Evolutionary conservation across 2,329 filamentous ascomycete genomes (phyloP).

Genomic region (Pleurostoma richardsiae): DNA sequence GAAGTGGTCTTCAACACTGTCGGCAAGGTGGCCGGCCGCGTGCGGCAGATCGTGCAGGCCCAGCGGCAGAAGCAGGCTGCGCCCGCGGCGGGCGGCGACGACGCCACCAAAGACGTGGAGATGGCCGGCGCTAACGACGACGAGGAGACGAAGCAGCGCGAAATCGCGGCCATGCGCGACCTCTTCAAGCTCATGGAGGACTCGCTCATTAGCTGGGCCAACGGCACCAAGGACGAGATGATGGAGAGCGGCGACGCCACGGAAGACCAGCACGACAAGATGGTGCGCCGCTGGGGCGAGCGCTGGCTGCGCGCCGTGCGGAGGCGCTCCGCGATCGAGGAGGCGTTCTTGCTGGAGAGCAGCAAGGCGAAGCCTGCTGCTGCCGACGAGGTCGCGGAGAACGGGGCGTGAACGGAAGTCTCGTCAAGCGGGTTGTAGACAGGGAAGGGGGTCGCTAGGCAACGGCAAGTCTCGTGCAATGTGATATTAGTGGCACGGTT

Average conservation of each 20-base stretch:
- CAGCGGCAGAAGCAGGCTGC: constrained; percentile 5
- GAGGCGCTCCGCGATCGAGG: constrained; percentile 79
- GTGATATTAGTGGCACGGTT: too few species aligned
- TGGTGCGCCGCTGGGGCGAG: constrained; percentile 75
- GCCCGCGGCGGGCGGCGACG: constrained; percentile 37
- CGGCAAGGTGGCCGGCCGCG: constrained; percentile 80
- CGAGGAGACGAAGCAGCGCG: constrained; percentile 62
- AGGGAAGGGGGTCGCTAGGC: too few species aligned
- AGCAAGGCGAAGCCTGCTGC: constrained; percentile 13
- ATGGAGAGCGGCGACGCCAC: constrained; percentile 52
- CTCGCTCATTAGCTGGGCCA: constrained; percentile 65
- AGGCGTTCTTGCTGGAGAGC: constrained; percentile 52
- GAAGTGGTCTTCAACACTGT: constrained; percentile 89
- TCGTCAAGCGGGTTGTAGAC: too few species aligned
- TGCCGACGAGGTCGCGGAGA: too few species aligned
- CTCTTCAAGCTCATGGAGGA: constrained; percentile 81
- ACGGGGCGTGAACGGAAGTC: too few species aligned
- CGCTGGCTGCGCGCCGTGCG: constrained; percentile 84
- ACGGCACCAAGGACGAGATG: constrained; percentile 67
- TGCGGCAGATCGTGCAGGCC: constrained; percentile 68
- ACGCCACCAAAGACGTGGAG: constrained; percentile 24
- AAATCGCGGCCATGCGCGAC: constrained; percentile 69
- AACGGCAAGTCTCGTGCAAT: too few species aligned
- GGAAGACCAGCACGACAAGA: constrained; percentile 56
- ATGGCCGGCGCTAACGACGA: constrained; percentile 22